phyloP scores from a whole-genome alignment of 441 rosid species.

The Theobroma grandiflorum region DNA sequence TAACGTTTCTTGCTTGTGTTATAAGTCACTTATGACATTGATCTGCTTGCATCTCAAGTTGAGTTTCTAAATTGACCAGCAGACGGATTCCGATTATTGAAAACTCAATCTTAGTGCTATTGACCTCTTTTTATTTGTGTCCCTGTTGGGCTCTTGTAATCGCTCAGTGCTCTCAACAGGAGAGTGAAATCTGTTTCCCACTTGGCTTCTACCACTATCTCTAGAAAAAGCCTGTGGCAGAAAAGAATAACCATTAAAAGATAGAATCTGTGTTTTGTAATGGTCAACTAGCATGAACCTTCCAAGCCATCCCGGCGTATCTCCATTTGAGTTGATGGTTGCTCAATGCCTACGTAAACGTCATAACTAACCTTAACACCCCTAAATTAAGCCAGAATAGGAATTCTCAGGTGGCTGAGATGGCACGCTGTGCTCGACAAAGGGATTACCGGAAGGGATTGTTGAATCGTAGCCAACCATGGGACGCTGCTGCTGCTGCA shows the following conservation, averaged over 20 bases:
- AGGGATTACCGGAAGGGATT: slow-evolving; percentile 31
- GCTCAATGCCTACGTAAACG: background rate
- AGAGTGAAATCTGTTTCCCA: background rate
- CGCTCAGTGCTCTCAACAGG: background rate
- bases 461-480: background rate
- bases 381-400: slow-evolving; percentile 15
- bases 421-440: slow-evolving; percentile 16
- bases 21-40: background rate
- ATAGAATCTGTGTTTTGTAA: background rate
- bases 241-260: background rate
- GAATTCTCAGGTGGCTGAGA: slow-evolving; percentile 15
- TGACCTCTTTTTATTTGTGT: background rate
- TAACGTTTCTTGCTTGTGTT: background rate
- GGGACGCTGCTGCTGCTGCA: slow-evolving; percentile 14
- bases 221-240: background rate
- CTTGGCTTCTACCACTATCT: background rate
- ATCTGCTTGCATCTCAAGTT: background rate
- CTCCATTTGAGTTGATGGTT: background rate
- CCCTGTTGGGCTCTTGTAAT: background rate
- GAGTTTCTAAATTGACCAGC: background rate
- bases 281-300: background rate
- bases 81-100: background rate
- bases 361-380: background rate
- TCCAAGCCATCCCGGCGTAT: background rate
- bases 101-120: background rate